A percentile compares a stretch with the other conserved stretches of the same genome.
These are phyloP conservation scores for Cryphonectria parasitica DNA, from an alignment of 2,329 filamentous ascomycete species.

Conservation along the genomic window DNA sequence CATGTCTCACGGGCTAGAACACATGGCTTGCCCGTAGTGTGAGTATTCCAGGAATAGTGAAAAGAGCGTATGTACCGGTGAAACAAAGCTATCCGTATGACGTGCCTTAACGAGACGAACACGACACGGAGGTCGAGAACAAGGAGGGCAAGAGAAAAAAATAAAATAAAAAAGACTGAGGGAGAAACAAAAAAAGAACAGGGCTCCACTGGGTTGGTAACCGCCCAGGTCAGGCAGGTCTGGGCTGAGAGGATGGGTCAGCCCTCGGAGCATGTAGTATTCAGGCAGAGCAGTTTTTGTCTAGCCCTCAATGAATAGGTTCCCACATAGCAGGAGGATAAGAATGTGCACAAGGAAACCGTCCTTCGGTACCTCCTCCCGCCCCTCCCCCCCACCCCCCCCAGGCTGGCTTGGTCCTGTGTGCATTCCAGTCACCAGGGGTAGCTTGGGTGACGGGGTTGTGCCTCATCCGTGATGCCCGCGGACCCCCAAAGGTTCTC, in stretches of 20 bases:
- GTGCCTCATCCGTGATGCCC: slow-evolving; percentile 3
- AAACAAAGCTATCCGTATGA: slow-evolving; percentile 26
- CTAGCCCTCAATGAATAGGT: background rate
- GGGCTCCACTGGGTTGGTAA: slow-evolving; percentile 8
- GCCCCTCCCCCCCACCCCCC: too few relatives aligned
- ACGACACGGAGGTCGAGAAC: slow-evolving; percentile 3
- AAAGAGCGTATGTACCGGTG: slow-evolving; percentile 22
- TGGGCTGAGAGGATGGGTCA: slow-evolving; percentile 4
- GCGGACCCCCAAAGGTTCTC: background rate
- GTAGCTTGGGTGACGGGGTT: slow-evolving; percentile 4
- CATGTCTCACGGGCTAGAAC: slow-evolving; percentile 21
- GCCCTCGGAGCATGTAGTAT: slow-evolving; percentile 8
- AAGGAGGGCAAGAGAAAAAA: too few relatives aligned
- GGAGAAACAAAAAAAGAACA: background rate
- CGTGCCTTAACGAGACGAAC: slow-evolving; percentile 24
- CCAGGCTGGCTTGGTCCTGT: background rate
- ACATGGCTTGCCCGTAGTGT: slow-evolving; percentile 18
- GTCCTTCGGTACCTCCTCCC: background rate
- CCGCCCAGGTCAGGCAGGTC: background rate
- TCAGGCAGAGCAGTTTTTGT: background rate
- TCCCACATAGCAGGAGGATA: background rate
- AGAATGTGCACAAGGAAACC: background rate
- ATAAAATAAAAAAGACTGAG: slow-evolving; percentile 1
- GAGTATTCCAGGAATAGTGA: slow-evolving; percentile 26
- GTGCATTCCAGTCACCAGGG: background rate